Evolutionary conservation across 805 yeast genomes (phyloP).

Genomic region (Kazachstania bromeliacearum): DNA sequence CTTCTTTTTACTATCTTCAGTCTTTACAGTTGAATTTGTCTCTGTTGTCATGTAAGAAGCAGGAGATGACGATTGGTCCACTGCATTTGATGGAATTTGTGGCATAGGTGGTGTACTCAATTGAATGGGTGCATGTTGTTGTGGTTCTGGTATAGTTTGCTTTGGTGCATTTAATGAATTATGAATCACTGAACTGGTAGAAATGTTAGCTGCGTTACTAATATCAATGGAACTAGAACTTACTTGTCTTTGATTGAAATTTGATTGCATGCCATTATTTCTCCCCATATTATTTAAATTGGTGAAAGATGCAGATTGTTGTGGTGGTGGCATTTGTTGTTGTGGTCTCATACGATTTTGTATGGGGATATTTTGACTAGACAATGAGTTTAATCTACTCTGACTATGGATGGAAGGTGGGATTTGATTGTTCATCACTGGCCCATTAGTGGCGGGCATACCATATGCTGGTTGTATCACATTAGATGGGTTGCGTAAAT

Average conservation of each 20-base stretch:
- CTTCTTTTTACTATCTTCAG: slow-evolving; percentile 18
- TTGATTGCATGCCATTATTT: not conserved
- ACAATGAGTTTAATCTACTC: slow-evolving; percentile 21
- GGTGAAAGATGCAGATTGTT: slow-evolving; percentile 2
- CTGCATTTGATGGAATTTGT: slow-evolving; percentile 8
- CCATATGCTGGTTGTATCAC: slow-evolving; percentile 5
- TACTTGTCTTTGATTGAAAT: slow-evolving; percentile 16
- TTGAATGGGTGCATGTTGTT: slow-evolving; percentile 5
- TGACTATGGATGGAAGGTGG: slow-evolving; percentile 14
- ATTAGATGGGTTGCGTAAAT: slow-evolving; percentile 27
- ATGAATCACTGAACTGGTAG: slow-evolving; percentile 5
- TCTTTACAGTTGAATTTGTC: too few species aligned
- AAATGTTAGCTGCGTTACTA: slow-evolving; percentile 2
- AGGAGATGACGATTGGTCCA: slow-evolving; percentile 6
- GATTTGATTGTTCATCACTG: not conserved
- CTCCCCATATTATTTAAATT: not conserved
- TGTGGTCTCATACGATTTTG: slow-evolving; percentile 13
- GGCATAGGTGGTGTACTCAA: slow-evolving; percentile 9
- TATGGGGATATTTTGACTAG: slow-evolving; percentile 15
- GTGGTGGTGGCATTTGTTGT: slow-evolving; percentile 4
- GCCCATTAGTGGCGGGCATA: not conserved
- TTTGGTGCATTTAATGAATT: slow-evolving; percentile 1
- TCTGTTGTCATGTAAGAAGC: slow-evolving; percentile 5
- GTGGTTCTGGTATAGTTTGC: slow-evolving; percentile 1
- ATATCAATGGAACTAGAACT: slow-evolving; percentile 18